Percentiles rank a stretch among this genome's conserved stretches.
These are phyloP conservation scores for Fimicolochytrium jonesii DNA, from an alignment of 192 early-diverging fungal species.

Conservation along the genomic window DNA sequence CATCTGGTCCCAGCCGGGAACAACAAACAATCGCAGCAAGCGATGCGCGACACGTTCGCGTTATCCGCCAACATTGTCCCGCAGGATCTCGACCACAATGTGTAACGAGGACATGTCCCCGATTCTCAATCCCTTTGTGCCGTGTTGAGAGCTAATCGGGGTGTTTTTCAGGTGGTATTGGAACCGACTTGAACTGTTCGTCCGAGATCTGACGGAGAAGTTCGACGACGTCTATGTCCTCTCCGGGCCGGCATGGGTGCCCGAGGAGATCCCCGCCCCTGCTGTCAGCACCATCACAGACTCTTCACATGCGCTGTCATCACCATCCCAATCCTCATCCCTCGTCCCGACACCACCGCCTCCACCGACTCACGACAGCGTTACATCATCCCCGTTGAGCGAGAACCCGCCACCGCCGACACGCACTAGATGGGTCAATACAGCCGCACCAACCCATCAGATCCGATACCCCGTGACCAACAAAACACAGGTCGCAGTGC, in stretches of 20 bases:
- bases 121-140: neutral
- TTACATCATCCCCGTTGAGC: neutral
- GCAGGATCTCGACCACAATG: neutral
- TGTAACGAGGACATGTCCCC: neutral
- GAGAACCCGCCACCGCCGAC: too few species aligned
- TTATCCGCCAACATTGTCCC: conserved; percentile 2
- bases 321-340: neutral
- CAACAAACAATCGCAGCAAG: too few species aligned
- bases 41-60: neutral
- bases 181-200: neutral
- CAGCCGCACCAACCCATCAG: too few species aligned
- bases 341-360: neutral
- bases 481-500: too few species aligned
- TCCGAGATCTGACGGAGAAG: neutral
- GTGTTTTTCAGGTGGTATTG: neutral
- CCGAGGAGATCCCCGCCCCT: neutral
- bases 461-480: too few species aligned
- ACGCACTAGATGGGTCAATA: too few species aligned
- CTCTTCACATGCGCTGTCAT: too few species aligned
- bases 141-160: neutral
- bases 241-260: neutral
- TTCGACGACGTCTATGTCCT: neutral
- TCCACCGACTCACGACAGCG: neutral
- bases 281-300: neutral
- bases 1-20: too few species aligned